These are phyloP conservation scores for Glycine soja DNA, from an alignment of 306 rosid species.

Conservation along the genomic window DNA sequence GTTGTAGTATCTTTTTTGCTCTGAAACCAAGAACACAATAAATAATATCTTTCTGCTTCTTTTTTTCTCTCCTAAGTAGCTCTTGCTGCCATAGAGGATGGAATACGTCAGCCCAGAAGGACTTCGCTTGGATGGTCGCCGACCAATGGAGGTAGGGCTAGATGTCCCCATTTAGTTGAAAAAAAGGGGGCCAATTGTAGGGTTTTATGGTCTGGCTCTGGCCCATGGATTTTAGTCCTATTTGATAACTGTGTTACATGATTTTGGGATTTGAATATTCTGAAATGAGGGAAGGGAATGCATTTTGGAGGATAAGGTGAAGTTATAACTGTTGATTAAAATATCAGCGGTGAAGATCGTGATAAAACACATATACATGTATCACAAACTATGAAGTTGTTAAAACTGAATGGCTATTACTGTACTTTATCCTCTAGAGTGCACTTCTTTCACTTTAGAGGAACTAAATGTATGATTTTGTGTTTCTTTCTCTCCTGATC, in stretches of 20 bases:
- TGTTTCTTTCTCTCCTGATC: not conserved
- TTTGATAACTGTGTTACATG: not conserved
- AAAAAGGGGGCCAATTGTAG: not conserved
- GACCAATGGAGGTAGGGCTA: conserved; percentile 62
- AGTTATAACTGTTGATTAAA: not conserved
- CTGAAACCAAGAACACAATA: not conserved
- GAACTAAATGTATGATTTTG: not conserved
- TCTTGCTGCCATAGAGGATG: conserved; percentile 53
- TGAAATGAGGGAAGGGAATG: not conserved
- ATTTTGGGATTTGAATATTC: not conserved
- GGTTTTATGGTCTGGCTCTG: no score
- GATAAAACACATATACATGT: not conserved
- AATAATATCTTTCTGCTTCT: not conserved
- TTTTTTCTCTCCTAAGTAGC: not conserved
- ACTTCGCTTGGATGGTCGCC: conserved; percentile 92
- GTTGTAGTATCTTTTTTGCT: not conserved
- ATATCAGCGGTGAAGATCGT: not conserved
- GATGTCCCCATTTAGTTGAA: no score
- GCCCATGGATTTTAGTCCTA: not conserved
- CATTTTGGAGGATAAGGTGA: not conserved
- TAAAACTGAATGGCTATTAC: not conserved
- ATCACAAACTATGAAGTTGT: not conserved
- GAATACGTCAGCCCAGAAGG: conserved; percentile 94
- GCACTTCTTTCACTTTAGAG: not conserved
- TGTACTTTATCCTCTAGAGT: not conserved